Evolutionary conservation across 2,329 filamentous ascomycete species (phyloP), one percentile per base, ranked within the genome.

Genomic region (Pyrenochaeta sp.): DNA sequence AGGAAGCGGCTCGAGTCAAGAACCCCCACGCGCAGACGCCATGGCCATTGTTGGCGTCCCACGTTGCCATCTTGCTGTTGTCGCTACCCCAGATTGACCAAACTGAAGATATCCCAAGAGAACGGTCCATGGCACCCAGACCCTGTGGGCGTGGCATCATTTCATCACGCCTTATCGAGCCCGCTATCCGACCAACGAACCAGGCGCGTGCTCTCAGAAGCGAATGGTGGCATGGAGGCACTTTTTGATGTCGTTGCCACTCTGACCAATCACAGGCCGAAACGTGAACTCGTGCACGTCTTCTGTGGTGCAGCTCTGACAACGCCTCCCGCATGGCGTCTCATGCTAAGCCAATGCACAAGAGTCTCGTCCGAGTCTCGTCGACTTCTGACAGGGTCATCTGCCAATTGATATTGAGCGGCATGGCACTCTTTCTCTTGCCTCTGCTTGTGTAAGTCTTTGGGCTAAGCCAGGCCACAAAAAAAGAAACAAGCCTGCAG

Each of bases 211-310:
- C 43, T 36, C 30, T 47, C 15, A 17, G 20, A 41, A 41, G 34
- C 30, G 14, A 37, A 35, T 34, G 18, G 14, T 29, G 21, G 28
- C 47, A 50, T 52, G 50, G 49, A 46, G 34, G 39, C 11, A 15
- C 27, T 44, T 44, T 43, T 50, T 21, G 44, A 47, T 30, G 30
- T 40, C 28, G 22, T 22, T 20, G 28, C 10, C 3, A 15, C 7
- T 15, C 21, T 24, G 10, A 34, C 56, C 56, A 58, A 61, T 61
- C 46, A 60, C 34, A 35, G 20, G 36, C 34, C 24, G 22, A 35
- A 46, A 48, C 48, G 42, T 47, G 51, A 58, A 51, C 42, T 49
- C 58, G 54, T 55, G 53, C 41, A 46, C 45, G 36, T 41, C 41
- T 48, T 29, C 23, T 41, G 38, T 49, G 51, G 51, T 55, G 45